Base-by-base conservation (phyloP, 2,329 filamentous ascomycete species). In the Aureobasidium sp. region DNA sequence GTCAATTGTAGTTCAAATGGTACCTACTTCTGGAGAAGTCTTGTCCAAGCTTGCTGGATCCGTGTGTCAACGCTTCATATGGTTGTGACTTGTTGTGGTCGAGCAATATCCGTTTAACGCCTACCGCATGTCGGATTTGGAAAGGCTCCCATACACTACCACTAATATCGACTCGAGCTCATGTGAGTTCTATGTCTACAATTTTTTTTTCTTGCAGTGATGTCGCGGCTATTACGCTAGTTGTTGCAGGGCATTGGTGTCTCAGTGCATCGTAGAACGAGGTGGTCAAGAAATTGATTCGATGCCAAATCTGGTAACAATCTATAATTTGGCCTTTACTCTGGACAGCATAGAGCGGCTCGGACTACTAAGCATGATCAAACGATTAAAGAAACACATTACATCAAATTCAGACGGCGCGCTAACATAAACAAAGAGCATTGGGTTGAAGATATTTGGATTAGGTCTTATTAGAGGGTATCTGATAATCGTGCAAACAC, bases 401-500 rank as follows among this genome's bases (percentile, higher is more conserved):
- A 11, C 47, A 31, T 11, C 9, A 34, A 34, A 12, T 3, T 11
- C 17, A 12, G 8, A 31, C 8, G 3, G 27, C 2, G 12, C 3
- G 14, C 12, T 22, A 17, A 17, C 15, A n/a, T 41, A 6, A 41
- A 41, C 15, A 20, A 5, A 39, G 11, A 45, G 12, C 1, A 27
- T 15, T 34, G 14, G 2, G 34, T 22, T 34, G 27, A 45, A 25
- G 14, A 12, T 34, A 20, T 45, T 34, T 45, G 27, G 11, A 57
- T 45, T 57, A 55, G 53, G 39, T 45, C 6, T 44, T 17, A 57
- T 57, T 57, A 57, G 29, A 17, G 53, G 53, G 7, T 57, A 57
- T 57, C 41, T 44, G 27, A 45, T 45, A 57, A 51, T 57, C 20
- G 25, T 57, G 22, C 9, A 25, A 34, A 44, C 34, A 57, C 53